A percentile compares a stretch with the other conserved stretches of the same genome.
phyloP scores from a whole-genome alignment of 2,329 filamentous ascomycete genomes.

The Thelonectria rubi region DNA sequence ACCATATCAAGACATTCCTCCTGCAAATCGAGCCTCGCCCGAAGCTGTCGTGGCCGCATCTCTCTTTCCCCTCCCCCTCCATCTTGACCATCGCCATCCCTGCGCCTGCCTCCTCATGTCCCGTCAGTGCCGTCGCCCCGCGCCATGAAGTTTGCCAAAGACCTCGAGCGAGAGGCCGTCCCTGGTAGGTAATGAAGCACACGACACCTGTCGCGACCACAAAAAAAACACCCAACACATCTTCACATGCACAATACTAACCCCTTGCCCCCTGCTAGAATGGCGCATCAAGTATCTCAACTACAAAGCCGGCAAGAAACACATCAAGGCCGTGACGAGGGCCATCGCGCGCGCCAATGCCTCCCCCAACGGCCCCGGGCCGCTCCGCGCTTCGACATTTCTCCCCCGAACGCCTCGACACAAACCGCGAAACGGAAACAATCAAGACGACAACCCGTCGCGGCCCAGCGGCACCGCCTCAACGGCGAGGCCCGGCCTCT shows the following conservation, averaged over 20 bases:
- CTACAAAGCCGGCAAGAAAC: constrained; percentile 96
- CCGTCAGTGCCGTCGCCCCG: constrained; percentile 2
- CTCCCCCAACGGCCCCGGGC: constrained; percentile 55
- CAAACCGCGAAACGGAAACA: constrained; percentile 10
- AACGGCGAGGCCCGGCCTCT: constrained; percentile 34
- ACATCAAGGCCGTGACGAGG: constrained; percentile 82
- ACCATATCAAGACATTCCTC: constrained; percentile 14
- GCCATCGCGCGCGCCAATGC: constrained; percentile 72
- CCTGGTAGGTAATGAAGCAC: constrained; percentile 71
- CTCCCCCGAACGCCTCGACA: constrained; percentile 39
- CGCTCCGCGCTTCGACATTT: constrained; percentile 46
- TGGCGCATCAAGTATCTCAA: constrained; percentile 95
- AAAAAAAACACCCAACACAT: not conserved
- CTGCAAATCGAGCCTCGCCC: not conserved
- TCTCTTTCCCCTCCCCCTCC: not conserved
- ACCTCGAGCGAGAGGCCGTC: constrained; percentile 87
- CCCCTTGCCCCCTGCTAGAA: constrained; percentile 58
- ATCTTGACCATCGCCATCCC: constrained; percentile 30
- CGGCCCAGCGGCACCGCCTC: constrained; percentile 3
- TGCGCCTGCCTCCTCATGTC: constrained; percentile 19
- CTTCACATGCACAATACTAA: constrained; percentile 4
- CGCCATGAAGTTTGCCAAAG: constrained; percentile 74
- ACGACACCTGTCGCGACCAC: constrained; percentile 3
- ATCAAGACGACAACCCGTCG: constrained; percentile 17
- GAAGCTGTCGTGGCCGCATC: not conserved